Evolutionary conservation across 2,329 filamentous ascomycete species (phyloP), one percentile per base, ranked within the genome.

Genomic region (Aspergillus flavus): DNA sequence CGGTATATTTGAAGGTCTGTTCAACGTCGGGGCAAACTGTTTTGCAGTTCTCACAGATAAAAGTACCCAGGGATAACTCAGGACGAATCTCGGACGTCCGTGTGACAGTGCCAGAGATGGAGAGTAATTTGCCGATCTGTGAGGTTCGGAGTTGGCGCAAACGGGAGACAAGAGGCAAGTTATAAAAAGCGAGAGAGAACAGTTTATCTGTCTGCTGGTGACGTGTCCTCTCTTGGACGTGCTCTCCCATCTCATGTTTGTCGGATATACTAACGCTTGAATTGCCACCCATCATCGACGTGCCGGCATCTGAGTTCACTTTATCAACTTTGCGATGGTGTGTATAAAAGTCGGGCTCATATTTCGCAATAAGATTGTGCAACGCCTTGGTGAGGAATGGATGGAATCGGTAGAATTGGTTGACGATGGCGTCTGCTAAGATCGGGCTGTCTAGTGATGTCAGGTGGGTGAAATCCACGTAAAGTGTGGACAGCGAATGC

Each of bases 191-290:
- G 58, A 97, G 84, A 5, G 93, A 88, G 78, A 99, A 98, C 43
- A 99, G 84, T 82, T 96, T 97, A 80, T 99, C 95, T 0, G 95
- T 97, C 81, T 97, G 94, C 78, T 97, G 94, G 76, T 97, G 93
- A 61, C 90, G 88, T 34, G 92, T 96, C 79, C 92, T 91, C 71
- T 89, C 87, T 52, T 72, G 75, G 32, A 88, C 87, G 48, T 89
- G 73, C 39, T 79, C 79, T 30, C 85, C 84, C 46, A 76, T 62
- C 54, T 83, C 82, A 52, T 84, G 85, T 19, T 80, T 82, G 61
- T 92, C 90, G 19, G 86, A 85, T 72, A 89, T 86, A 71, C 39
- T 32, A 11, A 30, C 41, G 30, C 83, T 89, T 41, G 82, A 84
- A 60, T 87, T 87, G 41, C 85, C 81, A 62, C 87, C 86, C 10